A percentile compares a stretch with the other conserved stretches of the same genome.
Conservation (phyloP, 495 filamentous ascomycete genomes). For the Melanomma pulvis-pyrius region DNA sequence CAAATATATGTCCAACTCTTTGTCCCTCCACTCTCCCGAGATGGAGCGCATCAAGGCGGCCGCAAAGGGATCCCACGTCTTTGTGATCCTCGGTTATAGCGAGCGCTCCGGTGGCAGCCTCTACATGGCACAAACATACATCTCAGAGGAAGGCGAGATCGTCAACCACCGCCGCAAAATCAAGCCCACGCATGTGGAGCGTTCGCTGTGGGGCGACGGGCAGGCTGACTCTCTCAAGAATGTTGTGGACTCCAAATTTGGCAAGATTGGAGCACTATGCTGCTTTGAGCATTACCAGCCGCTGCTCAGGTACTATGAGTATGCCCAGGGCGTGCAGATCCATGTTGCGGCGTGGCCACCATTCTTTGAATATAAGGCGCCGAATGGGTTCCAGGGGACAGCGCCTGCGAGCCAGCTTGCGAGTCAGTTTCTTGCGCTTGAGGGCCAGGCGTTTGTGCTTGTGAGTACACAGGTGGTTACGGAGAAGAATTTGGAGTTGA, state of each 20-base stretch:
- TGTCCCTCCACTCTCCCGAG: background rate
- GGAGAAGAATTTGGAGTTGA: background rate
- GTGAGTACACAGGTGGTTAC: background rate
- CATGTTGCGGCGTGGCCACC: background rate
- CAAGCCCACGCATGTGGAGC: background rate
- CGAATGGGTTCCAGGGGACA: background rate
- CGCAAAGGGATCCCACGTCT: background rate
- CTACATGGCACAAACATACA: background rate
- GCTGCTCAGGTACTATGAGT: background rate
- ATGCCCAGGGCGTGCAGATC: background rate
- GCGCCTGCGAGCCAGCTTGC: too few species aligned
- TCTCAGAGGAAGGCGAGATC: background rate
- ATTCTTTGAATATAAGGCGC: background rate
- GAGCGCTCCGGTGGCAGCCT: background rate
- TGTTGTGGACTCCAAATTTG: background rate
- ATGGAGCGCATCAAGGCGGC: background rate
- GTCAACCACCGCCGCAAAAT: background rate
- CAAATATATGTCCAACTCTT: background rate
- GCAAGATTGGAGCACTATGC: background rate
- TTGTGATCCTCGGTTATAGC: background rate
- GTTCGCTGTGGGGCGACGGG: background rate
- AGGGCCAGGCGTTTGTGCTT: background rate
- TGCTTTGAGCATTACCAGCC: background rate
- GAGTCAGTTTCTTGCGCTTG: too few species aligned
- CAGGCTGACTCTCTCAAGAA: background rate